Conservation (phyloP, 805 yeast species). For the Spathaspora girioi region DNA sequence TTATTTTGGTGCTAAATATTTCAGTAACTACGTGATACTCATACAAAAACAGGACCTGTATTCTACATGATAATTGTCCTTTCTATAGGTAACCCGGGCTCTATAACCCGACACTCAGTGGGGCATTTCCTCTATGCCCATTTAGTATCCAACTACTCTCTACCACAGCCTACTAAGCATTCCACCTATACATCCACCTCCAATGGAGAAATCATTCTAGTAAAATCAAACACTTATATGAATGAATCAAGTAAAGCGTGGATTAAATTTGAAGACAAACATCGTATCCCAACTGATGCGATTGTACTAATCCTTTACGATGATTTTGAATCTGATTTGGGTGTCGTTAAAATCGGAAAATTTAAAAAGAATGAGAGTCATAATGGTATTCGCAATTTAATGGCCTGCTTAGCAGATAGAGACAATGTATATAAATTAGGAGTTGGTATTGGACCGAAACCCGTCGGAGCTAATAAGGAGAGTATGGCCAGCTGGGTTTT, state of each 20-base stretch:
- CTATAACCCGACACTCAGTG: constrained; percentile 35
- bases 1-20: neutral
- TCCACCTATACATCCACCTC: constrained; percentile 25
- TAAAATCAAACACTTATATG: constrained; percentile 37
- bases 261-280: constrained; percentile 15
- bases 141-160: constrained; percentile 21
- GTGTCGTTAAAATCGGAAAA: constrained; percentile 24
- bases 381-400: constrained; percentile 32
- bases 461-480: constrained; percentile 27
- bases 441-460: constrained; percentile 43
- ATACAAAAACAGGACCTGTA: too few relatives aligned
- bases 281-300: neutral
- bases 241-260: constrained; percentile 35
- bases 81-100: constrained; percentile 41
- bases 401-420: neutral
- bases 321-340: constrained; percentile 34
- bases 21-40: too few relatives aligned
- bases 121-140: constrained; percentile 33
- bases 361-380: constrained; percentile 37
- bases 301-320: constrained; percentile 24
- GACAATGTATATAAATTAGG: constrained; percentile 26
- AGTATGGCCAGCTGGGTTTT: constrained; percentile 41
- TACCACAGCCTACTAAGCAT: constrained; percentile 25
- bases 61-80: constrained; percentile 9
- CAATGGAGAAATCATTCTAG: constrained; percentile 22